These are phyloP conservation scores for Carex cristatella DNA, from an alignment of 176 grass and related monocot genomes.

Conservation along the genomic window DNA sequence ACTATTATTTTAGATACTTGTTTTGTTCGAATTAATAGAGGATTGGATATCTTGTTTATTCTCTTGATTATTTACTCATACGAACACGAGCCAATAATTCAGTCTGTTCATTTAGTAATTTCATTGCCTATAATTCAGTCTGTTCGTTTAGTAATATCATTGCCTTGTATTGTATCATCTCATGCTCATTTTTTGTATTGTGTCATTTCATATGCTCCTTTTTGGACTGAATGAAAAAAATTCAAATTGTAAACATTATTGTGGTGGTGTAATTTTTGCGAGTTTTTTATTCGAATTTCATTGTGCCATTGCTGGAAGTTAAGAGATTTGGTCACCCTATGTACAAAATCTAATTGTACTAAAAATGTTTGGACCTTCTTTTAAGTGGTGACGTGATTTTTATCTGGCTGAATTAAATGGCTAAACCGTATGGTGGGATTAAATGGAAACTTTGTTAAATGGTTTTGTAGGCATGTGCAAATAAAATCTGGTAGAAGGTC, in stretches of 20 bases:
- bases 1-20: constrained; percentile 7
- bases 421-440: background rate
- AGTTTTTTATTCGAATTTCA: background rate
- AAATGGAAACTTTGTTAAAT: background rate
- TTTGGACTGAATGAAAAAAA: background rate
- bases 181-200: background rate
- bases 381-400: no score
- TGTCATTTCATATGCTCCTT: background rate
- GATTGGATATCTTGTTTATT: constrained; percentile 21
- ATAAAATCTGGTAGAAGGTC: constrained; percentile 1
- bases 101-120: constrained; percentile 10
- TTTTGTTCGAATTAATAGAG: constrained; percentile 14
- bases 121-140: constrained; percentile 6
- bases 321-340: background rate
- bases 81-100: background rate
- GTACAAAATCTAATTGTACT: background rate
- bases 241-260: background rate
- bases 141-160: constrained; percentile 10
- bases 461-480: background rate
- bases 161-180: background rate
- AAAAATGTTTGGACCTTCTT: background rate
- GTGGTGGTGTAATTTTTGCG: background rate
- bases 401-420: background rate
- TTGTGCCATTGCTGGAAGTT: background rate
- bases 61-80: constrained; percentile 3